Conservation (phyloP, 139 green algal genomes). For the Picochlorum sp. region DNA sequence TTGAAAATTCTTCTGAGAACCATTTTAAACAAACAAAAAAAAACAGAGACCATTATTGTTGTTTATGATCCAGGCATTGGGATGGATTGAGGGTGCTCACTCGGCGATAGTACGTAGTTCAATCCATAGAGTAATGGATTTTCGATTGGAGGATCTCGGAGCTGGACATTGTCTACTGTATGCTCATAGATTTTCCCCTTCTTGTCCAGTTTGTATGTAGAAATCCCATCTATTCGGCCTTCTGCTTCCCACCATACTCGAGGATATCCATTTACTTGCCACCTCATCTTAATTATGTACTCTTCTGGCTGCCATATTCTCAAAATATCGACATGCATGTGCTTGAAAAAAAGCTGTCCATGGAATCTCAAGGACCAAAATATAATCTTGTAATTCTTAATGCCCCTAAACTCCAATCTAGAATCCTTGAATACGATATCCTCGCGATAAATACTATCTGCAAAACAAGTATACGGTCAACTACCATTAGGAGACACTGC, state of each 20-base stretch:
- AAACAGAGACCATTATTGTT: too few relatives aligned
- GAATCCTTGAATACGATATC: slow-evolving; percentile 87
- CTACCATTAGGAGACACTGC: too few relatives aligned
- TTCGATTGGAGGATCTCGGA: slow-evolving; percentile 53
- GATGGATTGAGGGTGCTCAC: slow-evolving; percentile 5
- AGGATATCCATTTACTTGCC: slow-evolving; percentile 76
- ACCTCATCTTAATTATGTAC: slow-evolving; percentile 73
- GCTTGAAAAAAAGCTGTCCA: slow-evolving; percentile 80
- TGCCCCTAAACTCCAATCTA: slow-evolving; percentile 68
- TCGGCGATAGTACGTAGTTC: slow-evolving; percentile 17
- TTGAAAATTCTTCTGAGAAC: too few relatives aligned
- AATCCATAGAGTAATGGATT: slow-evolving; percentile 29
- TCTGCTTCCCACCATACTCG: slow-evolving; percentile 80
- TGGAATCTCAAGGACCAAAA: slow-evolving; percentile 89
- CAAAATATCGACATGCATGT: slow-evolving; percentile 72
- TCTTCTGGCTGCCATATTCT: slow-evolving; percentile 89
- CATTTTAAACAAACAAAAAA: too few relatives aligned
- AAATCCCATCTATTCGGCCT: slow-evolving; percentile 85
- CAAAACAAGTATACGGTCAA: slow-evolving; percentile 51
- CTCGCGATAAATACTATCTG: slow-evolving; percentile 70
- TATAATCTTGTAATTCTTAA: slow-evolving; percentile 82
- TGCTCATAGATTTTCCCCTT: slow-evolving; percentile 83
- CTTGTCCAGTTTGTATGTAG: slow-evolving; percentile 82
- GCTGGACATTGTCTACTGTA: slow-evolving; percentile 67
- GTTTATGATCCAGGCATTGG: not conserved